Conservation (phyloP, 2,329 filamentous ascomycete species). For the Phialophora verrucosa region DNA sequence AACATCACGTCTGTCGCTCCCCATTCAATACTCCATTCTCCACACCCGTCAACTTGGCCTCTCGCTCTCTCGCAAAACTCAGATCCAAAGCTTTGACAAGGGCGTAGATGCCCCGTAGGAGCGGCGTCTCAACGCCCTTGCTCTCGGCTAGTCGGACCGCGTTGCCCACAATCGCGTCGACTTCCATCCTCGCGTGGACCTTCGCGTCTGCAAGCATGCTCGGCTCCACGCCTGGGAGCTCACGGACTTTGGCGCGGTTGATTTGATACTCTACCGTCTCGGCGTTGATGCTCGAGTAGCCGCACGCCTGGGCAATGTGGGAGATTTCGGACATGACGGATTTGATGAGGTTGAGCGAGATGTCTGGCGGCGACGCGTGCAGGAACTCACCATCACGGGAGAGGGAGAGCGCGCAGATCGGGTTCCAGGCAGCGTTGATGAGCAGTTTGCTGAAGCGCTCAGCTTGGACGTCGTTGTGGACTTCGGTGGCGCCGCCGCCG, state of each 20-base stretch:
- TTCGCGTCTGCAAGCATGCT: constrained; percentile 59
- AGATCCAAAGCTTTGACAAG: constrained; percentile 48
- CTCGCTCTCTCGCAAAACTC: constrained; percentile 26
- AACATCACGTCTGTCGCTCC: background rate
- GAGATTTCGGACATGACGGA: constrained; percentile 56
- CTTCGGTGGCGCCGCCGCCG: constrained; percentile 55
- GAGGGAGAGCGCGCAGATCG: constrained; percentile 62
- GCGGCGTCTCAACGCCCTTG: constrained; percentile 49
- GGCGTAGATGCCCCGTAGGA: constrained; percentile 54
- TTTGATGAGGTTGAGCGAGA: constrained; percentile 43
- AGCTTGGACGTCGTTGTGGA: constrained; percentile 61
- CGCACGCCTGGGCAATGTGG: constrained; percentile 49
- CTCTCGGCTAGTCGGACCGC: constrained; percentile 50
- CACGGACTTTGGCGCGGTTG: constrained; percentile 46
- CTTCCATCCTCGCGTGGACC: constrained; percentile 52
- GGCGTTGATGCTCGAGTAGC: constrained; percentile 46
- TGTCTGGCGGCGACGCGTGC: constrained; percentile 47
- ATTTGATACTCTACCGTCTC: constrained; percentile 49
- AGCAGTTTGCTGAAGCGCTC: constrained; percentile 67
- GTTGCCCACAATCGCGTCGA: constrained; percentile 59
- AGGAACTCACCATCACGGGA: constrained; percentile 61
- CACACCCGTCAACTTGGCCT: background rate
- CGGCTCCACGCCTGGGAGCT: constrained; percentile 51
- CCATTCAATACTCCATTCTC: background rate
- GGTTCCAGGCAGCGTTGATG: constrained; percentile 67